Percentiles rank a stretch among this genome's conserved stretches.
Evolutionary conservation across 805 yeast genomes (phyloP).

Genomic region (Monosporozyma unispora): DNA sequence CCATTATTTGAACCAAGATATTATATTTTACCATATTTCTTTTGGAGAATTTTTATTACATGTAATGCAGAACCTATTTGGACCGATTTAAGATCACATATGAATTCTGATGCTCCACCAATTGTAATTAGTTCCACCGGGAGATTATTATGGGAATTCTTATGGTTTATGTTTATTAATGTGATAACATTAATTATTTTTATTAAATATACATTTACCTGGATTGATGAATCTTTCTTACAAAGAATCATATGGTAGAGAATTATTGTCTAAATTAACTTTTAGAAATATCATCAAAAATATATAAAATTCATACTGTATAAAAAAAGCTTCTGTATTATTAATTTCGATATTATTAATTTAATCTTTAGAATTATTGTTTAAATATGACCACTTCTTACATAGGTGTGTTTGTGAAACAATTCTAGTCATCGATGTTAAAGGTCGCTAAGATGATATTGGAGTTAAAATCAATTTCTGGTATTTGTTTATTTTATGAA

Average conservation of each 20-base stretch:
- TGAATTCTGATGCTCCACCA: slow-evolving; percentile 10
- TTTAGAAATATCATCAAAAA: no score
- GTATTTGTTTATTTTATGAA: neutral
- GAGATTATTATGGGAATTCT: slow-evolving; percentile 44
- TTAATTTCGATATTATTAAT: no score
- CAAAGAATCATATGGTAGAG: slow-evolving; percentile 88
- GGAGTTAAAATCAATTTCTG: neutral
- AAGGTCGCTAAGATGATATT: no score
- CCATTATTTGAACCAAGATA: slow-evolving; percentile 94
- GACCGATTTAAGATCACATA: slow-evolving; percentile 17
- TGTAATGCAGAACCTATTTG: slow-evolving; percentile 31
- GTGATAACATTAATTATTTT: slow-evolving; percentile 46
- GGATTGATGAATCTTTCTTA: slow-evolving; percentile 50
- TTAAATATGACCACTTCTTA: no score
- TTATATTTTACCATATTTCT: slow-evolving; percentile 68
- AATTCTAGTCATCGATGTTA: no score
- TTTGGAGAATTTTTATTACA: slow-evolving; percentile 57
- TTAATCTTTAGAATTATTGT: no score
- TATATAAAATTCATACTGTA: no score
- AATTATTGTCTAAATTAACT: no score
- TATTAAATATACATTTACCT: slow-evolving; percentile 49
- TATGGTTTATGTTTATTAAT: slow-evolving; percentile 55
- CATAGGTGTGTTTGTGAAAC: no score
- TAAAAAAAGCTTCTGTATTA: no score
- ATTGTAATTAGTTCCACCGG: slow-evolving; percentile 18